Conservation (phyloP, 192 early-diverging fungal species). For the Diversispora eburnea region DNA sequence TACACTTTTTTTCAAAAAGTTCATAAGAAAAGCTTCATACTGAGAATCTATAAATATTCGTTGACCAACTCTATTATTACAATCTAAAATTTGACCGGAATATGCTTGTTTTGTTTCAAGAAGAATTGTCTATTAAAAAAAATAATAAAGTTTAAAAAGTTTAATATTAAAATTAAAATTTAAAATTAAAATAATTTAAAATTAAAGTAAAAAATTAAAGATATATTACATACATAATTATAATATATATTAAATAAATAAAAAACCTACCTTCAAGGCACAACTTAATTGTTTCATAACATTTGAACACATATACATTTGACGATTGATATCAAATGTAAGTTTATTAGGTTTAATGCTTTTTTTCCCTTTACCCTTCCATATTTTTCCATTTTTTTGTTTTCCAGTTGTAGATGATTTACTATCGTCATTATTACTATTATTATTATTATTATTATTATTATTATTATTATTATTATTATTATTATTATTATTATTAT, state of each 20-base stretch:
- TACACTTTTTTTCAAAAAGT: conserved; percentile 20
- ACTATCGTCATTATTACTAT: too few species aligned
- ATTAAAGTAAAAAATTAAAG: background rate
- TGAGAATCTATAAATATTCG: conserved; percentile 27
- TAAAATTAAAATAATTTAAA: background rate
- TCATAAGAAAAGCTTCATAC: conserved; percentile 31
- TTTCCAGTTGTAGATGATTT: background rate
- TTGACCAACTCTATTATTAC: conserved; percentile 26
- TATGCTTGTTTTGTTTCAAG: conserved; percentile 22
- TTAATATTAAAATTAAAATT: background rate
- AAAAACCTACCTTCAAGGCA: conserved; percentile 16
- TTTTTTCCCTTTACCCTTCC: conserved; percentile 16
- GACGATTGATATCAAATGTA: background rate
- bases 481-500: too few species aligned
- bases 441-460: too few species aligned
- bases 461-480: too few species aligned
- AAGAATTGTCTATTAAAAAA: conserved; percentile 15
- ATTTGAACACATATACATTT: conserved; percentile 20
- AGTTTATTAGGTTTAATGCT: background rate
- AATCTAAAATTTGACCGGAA: conserved; percentile 21
- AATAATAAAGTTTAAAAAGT: too few species aligned
- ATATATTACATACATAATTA: background rate
- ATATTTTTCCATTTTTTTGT: conserved; percentile 7
- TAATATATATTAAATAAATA: background rate
- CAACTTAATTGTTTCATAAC: conserved; percentile 21